phyloP scores from a whole-genome alignment of 129 eudicot genomes.

The Rutidosis leptorrhynchoides region DNA sequence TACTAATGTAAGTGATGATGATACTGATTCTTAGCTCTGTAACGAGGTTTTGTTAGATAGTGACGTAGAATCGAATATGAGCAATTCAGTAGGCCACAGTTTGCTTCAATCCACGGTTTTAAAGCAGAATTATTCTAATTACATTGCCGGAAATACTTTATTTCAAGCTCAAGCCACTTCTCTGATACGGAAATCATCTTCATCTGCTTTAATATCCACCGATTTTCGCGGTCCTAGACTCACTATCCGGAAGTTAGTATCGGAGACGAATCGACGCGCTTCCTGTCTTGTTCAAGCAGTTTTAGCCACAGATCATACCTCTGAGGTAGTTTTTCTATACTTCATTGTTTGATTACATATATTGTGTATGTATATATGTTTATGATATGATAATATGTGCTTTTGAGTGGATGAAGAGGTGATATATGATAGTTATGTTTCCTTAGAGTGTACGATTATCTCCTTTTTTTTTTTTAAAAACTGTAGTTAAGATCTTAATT shows the following conservation, averaged over 20 bases:
- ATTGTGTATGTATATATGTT: background rate
- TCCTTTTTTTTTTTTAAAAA: conserved; percentile 22
- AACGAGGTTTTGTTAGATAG: conserved; percentile 31
- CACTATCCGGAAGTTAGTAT: conserved; percentile 29
- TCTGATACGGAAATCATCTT: conserved; percentile 40
- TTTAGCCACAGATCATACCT: conserved; percentile 57
- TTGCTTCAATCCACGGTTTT: conserved; percentile 52
- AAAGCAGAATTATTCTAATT: conserved; percentile 42
- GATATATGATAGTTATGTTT: background rate
- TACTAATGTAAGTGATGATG: background rate
- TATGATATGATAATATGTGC: background rate
- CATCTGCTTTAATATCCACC: conserved; percentile 41
- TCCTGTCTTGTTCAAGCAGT: conserved; percentile 52
- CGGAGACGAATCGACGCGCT: conserved; percentile 28
- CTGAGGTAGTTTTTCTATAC: conserved; percentile 46
- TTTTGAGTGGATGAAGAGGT: background rate
- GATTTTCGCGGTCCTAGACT: conserved; percentile 49
- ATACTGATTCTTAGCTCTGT: conserved; percentile 31
- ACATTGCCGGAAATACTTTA: conserved; percentile 50
- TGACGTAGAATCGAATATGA: conserved; percentile 47
- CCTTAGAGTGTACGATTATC: conserved; percentile 2
- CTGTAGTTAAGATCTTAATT: conserved; percentile 3
- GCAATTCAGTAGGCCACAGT: conserved; percentile 62
- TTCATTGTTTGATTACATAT: background rate
- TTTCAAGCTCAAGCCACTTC: conserved; percentile 61